Evolutionary conservation across 306 rosid species (phyloP), one percentile per base, ranked within the genome.

Genomic region (Urtica urens): DNA sequence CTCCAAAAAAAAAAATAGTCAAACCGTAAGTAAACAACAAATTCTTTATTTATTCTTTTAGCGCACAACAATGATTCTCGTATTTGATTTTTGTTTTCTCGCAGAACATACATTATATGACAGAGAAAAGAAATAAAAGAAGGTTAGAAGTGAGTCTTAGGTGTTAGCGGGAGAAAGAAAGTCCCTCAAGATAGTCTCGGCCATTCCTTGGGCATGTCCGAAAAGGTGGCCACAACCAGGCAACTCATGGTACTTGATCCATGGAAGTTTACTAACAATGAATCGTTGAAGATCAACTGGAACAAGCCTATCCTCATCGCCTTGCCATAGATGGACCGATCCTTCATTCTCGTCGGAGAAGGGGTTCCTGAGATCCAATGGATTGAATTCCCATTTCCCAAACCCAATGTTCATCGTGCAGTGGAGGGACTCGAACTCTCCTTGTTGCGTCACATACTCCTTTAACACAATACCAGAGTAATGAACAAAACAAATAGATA

Each of bases 171-270:
- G n/a, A n/a, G n/a, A n/a, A n/a, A 75, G 64, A 4, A 71, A 66
- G 37, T 71, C 41, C 66, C 24, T 72, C 17, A 66, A 23, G 47
- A 75, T 69, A 19, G 38, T 47, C 14, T 68, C 75, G 49, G 64
- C 64, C 34, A 59, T 40, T 25, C 63, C 67, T 30, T 66, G 47
- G 0, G 57, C 16, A 48, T 2, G 3, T 8, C 67, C 64, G 51
- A 78, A 67, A 40, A 78, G 5, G 59, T 82, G 93, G 15, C 93
- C 87, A 30, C 72, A 72, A 53, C 79, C 87, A 10, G 65, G 35
- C 34, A 78, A 16, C 69, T 78, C 93, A 64, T 76, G 93, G 63
- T 78, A 82, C n/a, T 68, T 67, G 55, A 83, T 65, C 94, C 87
- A 76, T 10, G 94, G 74, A 68, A 76, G 78, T 1, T 73, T 65